These are phyloP conservation scores for Paulownia fortunei DNA, from an alignment of 257 asterid genomes.

Conservation along the genomic window DNA sequence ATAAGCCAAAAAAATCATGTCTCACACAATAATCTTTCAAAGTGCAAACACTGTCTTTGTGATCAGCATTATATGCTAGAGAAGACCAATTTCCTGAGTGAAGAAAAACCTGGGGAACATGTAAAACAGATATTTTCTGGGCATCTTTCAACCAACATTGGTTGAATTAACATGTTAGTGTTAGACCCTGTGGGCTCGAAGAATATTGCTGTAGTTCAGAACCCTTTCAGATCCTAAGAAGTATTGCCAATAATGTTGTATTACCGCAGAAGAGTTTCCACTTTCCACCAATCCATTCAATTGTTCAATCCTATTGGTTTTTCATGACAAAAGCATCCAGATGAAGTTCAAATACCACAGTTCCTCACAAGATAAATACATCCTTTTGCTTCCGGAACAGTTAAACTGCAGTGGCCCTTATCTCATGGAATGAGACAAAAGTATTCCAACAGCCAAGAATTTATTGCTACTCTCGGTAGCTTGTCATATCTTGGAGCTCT, in stretches of 20 bases:
- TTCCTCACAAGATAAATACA: not conserved
- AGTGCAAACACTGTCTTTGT: not conserved
- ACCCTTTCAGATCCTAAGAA: conserved; percentile 8
- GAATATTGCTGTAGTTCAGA: conserved; percentile 11
- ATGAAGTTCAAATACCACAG: not conserved
- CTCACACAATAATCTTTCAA: not conserved
- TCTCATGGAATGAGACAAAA: conserved; percentile 5
- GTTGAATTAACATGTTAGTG: not conserved
- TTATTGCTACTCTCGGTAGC: not conserved
- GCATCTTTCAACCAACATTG: not conserved
- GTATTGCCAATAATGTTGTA: not conserved
- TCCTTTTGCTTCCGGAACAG: not conserved
- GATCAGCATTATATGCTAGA: not conserved
- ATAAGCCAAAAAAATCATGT: conserved; percentile 1
- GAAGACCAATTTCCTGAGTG: not conserved
- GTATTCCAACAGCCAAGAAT: conserved; percentile 8
- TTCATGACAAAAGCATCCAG: not conserved
- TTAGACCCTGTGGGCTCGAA: not conserved
- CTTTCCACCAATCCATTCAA: not conserved
- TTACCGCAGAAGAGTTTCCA: not conserved
- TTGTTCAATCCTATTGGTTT: not conserved
- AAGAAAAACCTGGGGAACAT: not conserved
- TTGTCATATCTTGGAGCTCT: conserved; percentile 7
- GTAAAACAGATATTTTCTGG: not conserved
- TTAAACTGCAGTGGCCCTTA: not conserved